A percentile compares a stretch with the other conserved stretches of the same genome.
Conservation (phyloP, 2,329 filamentous ascomycete species). For the Leptographium galeiforme region DNA sequence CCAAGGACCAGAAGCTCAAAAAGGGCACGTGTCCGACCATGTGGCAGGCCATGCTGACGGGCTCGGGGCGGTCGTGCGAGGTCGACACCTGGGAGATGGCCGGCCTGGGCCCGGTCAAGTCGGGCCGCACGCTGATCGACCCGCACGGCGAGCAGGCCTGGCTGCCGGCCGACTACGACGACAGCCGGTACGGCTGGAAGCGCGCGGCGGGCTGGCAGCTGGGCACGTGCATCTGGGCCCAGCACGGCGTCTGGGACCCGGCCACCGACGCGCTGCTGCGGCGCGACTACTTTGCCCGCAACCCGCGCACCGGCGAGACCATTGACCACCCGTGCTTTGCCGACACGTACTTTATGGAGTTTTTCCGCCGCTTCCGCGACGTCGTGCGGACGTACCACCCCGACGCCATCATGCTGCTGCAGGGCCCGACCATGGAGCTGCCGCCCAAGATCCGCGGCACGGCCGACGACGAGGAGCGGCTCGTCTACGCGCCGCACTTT, state of each 20-base stretch:
- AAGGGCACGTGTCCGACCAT: slow-evolving; percentile 88
- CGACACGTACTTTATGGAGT: slow-evolving; percentile 80
- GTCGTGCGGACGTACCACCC: slow-evolving; percentile 65
- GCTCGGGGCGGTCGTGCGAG: slow-evolving; percentile 83
- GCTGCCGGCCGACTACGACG: slow-evolving; percentile 72
- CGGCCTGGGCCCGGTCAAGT: slow-evolving; percentile 81
- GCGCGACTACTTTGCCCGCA: slow-evolving; percentile 78
- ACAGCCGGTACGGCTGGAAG: slow-evolving; percentile 80
- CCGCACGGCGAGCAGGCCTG: slow-evolving; percentile 76
- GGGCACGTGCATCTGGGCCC: slow-evolving; percentile 93
- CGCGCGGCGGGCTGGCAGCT: slow-evolving; percentile 79
- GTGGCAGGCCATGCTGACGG: slow-evolving; percentile 85
- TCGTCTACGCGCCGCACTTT: slow-evolving; percentile 90
- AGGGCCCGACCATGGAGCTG: slow-evolving; percentile 83
- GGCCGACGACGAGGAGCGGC: slow-evolving; percentile 71
- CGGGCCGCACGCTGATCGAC: slow-evolving; percentile 69
- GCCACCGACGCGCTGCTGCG: slow-evolving; percentile 60
- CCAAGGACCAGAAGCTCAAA: slow-evolving; percentile 76
- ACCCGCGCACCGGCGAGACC: slow-evolving; percentile 57
- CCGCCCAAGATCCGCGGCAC: slow-evolving; percentile 82
- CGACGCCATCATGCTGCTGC: slow-evolving; percentile 75
- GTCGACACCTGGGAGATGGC: slow-evolving; percentile 90
- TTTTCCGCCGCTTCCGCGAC: slow-evolving; percentile 64
- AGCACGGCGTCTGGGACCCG: slow-evolving; percentile 91
- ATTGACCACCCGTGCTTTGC: slow-evolving; percentile 79